Evolutionary conservation across 2,329 filamentous ascomycete species (phyloP).

Genomic region (Alternaria longipes): DNA sequence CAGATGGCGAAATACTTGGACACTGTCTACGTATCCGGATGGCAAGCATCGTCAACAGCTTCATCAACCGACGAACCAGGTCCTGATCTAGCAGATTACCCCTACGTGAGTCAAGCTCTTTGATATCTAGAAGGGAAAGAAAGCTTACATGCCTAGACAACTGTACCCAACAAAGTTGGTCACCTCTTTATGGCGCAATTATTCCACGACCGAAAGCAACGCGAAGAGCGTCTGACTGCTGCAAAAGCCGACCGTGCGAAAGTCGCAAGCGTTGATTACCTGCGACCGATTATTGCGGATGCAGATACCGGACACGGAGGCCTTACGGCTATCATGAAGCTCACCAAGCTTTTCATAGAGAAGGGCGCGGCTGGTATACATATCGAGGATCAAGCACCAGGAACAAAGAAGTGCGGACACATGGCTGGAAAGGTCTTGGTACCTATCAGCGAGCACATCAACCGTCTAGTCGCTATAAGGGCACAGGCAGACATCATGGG

Average conservation of each 20-base stretch:
- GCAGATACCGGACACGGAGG: conserved; percentile 97
- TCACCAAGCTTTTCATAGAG: conserved; percentile 97
- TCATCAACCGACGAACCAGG: conserved; percentile 95
- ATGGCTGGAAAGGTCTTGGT: conserved; percentile 99
- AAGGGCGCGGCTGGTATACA: conserved; percentile 97
- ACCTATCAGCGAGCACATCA: conserved; percentile 97
- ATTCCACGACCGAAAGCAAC: conserved; percentile 99
- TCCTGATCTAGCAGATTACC: conserved; percentile 97
- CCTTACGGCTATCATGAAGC: conserved; percentile 98
- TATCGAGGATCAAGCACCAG: conserved; percentile 97
- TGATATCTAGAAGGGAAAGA: not conserved
- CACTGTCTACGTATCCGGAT: conserved; percentile 98
- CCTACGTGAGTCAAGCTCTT: conserved; percentile 56
- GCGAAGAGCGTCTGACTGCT: conserved; percentile 86
- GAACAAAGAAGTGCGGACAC: conserved; percentile 99
- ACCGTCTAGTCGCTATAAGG: conserved; percentile 93
- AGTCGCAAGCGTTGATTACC: conserved; percentile 86
- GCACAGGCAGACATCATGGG: conserved; percentile 99
- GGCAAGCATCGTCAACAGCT: conserved; percentile 97
- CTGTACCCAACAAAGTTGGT: conserved; percentile 96
- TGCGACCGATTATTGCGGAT: conserved; percentile 95
- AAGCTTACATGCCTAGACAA: conserved; percentile 70
- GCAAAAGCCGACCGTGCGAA: conserved; percentile 76
- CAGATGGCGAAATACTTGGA: conserved; percentile 99
- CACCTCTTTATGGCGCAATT: conserved; percentile 98